phyloP scores from a whole-genome alignment of 2,329 filamentous ascomycete species.

The Pseudogymnoascus sp. region DNA sequence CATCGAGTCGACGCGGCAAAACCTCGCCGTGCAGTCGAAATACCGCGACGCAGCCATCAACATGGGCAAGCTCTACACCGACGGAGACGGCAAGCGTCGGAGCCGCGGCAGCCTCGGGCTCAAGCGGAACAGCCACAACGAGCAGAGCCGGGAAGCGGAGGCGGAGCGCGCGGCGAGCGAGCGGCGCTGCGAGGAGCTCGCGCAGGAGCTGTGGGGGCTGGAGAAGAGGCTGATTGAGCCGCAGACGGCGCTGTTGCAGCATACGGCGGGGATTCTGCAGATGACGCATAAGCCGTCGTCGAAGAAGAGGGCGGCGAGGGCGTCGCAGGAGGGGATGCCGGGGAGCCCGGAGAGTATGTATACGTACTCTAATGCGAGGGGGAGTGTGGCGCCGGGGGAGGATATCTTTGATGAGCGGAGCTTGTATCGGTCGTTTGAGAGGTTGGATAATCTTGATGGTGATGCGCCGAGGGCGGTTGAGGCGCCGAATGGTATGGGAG shows the following conservation, averaged over 20 bases:
- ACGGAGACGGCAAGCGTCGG: conserved; percentile 42
- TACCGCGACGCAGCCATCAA: conserved; percentile 88
- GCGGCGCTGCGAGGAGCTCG: conserved; percentile 77
- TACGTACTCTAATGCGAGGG: conserved; percentile 54
- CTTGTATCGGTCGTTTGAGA: conserved; percentile 62
- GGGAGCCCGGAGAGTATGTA: conserved; percentile 72
- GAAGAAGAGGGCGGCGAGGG: conserved; percentile 33
- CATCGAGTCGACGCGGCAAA: conserved; percentile 74
- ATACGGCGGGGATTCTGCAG: conserved; percentile 87
- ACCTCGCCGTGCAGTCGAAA: conserved; percentile 83
- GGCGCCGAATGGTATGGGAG: conserved; percentile 28
- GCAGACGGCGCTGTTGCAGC: conserved; percentile 70
- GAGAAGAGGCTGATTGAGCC: conserved; percentile 69
- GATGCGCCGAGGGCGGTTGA: conserved; percentile 9
- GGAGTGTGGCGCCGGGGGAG: conserved; percentile 50
- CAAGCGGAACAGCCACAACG: conserved; percentile 32
- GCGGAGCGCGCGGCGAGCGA: conserved; percentile 66
- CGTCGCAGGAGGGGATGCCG: conserved; percentile 46
- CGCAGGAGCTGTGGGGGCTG: conserved; percentile 68
- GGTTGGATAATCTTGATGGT: conserved; percentile 42
- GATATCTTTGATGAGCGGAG: conserved; percentile 70
- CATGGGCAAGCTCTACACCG: conserved; percentile 68
- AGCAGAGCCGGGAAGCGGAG: conserved; percentile 48
- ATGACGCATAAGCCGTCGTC: conserved; percentile 72
- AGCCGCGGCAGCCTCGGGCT: conserved; percentile 41